A percentile compares a stretch with the other conserved stretches of the same genome.
Evolutionary conservation across 2,329 filamentous ascomycete genomes (phyloP).

Genomic region (Aspergillus pseudoviridinutans): DNA sequence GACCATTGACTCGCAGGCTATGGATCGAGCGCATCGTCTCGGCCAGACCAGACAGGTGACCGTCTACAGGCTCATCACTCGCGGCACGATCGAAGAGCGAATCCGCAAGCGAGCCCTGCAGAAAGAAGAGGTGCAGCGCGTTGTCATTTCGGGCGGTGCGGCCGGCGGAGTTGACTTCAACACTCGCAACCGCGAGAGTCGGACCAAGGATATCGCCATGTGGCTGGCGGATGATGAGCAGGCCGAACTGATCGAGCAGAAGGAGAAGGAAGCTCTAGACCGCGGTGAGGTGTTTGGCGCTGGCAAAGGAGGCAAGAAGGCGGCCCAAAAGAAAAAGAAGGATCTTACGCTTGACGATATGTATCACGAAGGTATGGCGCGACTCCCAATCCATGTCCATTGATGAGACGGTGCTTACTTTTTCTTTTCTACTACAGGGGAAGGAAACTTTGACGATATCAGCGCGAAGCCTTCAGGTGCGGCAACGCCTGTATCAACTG

Average conservation of each 20-base stretch:
- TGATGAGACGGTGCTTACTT: conserved; percentile 4
- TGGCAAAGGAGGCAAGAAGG: conserved; percentile 59
- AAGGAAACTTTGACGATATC: conserved; percentile 90
- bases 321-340: conserved; percentile 54
- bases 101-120: conserved; percentile 95
- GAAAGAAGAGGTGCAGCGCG: conserved; percentile 97
- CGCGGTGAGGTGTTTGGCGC: conserved; percentile 61
- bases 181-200: conserved; percentile 82
- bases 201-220: conserved; percentile 97
- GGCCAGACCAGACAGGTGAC: conserved; percentile 95
- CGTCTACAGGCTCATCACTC: conserved; percentile 94
- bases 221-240: conserved; percentile 98
- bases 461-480: conserved; percentile 79
- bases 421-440: conserved; percentile 56
- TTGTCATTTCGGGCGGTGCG: conserved; percentile 86
- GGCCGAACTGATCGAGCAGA: conserved; percentile 86
- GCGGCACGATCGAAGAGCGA: conserved; percentile 94
- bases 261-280: conserved; percentile 78
- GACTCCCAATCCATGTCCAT: neutral
- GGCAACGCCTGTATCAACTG: conserved; percentile 68
- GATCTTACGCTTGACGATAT: conserved; percentile 81
- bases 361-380: conserved; percentile 94
- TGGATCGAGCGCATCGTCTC: conserved; percentile 97
- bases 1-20: conserved; percentile 96
- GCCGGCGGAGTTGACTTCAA: conserved; percentile 92